Base-by-base conservation (phyloP, 371 early-diverging fungal species). In the Syncephalastrum monosporum region DNA sequence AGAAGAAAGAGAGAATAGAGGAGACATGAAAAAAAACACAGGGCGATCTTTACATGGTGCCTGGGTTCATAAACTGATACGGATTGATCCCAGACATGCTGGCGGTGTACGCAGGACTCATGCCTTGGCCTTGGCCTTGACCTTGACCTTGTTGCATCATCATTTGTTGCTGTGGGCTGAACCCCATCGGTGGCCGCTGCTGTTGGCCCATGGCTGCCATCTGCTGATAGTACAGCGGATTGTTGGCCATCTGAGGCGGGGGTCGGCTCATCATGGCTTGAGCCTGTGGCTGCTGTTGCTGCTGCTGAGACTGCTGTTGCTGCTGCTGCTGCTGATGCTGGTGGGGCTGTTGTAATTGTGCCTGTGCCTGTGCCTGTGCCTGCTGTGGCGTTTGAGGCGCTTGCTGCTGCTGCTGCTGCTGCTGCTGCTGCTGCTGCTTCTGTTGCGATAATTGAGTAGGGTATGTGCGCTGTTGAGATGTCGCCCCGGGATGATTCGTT, bases 211-310 rank as follows among this genome's bases (percentile, higher is more conserved):
- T 57, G n/a, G 48, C 48, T 29, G 49, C 57, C 55, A 56, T 56
- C 48, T 59, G 59, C 23, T 62, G 62, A 25, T 57, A 62, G 24
- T 53, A 62, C 62, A 62, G 52, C 3, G 53, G 59, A 19, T 33
- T 33, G 38, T 33, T 58, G 45, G 13, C 53, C 54, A 7, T 55
- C 61, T 38, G 57, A 53, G 21, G 33, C 44, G 41, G 52, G 57
- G 24, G 44, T 44, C 47, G 45, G 29, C 51, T 50, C 50, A 44
- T 23, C 51, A 43, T 55, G 61, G 47, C 25, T 49, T 61, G 29
- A 51, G 38, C 42, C 50, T 49, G 27, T 24, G 42, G 48, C 33
- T 38, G 50, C 38, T 47, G 43, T 33, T 29, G 56, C 42, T 47
- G 57, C 25, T 47, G 56, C 33, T 56, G 45, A 54, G 25, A 2